Conservation (phyloP, 805 yeast species). For the Lipomyces sp. region DNA sequence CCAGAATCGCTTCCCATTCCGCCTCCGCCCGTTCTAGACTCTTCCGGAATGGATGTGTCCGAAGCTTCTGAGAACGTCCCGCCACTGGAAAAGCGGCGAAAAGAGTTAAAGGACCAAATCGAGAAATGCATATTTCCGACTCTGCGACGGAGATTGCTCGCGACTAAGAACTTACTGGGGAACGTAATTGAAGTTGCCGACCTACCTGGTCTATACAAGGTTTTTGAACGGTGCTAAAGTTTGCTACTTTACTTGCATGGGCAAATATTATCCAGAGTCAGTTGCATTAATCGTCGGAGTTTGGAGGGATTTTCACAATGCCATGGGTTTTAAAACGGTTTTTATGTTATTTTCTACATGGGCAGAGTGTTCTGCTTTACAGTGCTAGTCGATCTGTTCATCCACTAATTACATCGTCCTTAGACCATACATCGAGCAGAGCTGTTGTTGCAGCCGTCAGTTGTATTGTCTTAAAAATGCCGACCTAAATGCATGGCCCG, state of each 20-base stretch:
- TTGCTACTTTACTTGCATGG: neutral
- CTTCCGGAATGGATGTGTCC: neutral
- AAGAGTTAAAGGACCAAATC: slow-evolving; percentile 48
- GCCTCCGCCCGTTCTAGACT: neutral
- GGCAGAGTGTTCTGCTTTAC: too few relatives aligned
- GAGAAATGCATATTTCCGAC: slow-evolving; percentile 70
- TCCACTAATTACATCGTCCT: too few relatives aligned
- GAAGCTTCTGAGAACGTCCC: neutral
- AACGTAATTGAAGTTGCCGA: slow-evolving; percentile 83
- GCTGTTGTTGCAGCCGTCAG: too few relatives aligned
- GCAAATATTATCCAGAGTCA: too few relatives aligned
- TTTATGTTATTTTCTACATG: neutral
- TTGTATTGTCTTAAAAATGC: too few relatives aligned
- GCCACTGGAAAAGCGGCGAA: slow-evolving; percentile 41
- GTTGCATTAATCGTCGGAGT: too few relatives aligned
- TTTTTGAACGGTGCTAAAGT: slow-evolving; percentile 80
- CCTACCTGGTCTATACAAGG: slow-evolving; percentile 85
- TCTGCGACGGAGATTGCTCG: slow-evolving; percentile 65
- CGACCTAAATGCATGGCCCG: too few relatives aligned
- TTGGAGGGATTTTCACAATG: neutral
- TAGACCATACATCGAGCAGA: too few relatives aligned
- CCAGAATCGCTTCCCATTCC: slow-evolving; percentile 59
- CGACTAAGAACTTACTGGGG: slow-evolving; percentile 55
- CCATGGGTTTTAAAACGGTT: neutral
- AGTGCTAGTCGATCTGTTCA: too few relatives aligned